Evolutionary conservation across 495 filamentous ascomycete genomes (phyloP).

Genomic region (Lentithecium fluviatile): DNA sequence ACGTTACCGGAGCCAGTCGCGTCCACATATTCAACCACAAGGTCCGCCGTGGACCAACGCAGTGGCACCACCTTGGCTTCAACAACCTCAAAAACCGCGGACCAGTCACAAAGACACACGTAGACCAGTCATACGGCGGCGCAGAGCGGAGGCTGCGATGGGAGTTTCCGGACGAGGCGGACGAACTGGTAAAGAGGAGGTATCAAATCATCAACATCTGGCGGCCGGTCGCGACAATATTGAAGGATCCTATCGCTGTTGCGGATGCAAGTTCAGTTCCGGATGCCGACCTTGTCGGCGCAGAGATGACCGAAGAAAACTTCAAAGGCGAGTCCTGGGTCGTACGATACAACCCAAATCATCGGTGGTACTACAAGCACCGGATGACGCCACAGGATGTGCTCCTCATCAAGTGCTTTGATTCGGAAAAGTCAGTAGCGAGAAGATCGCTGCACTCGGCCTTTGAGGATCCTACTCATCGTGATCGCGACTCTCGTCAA

Average conservation of each 20-base stretch:
- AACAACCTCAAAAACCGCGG: constrained; percentile 49
- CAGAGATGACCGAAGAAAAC: constrained; percentile 71
- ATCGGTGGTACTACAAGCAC: constrained; percentile 59
- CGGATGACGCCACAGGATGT: constrained; percentile 25
- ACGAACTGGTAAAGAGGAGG: constrained; percentile 57
- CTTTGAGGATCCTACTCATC: constrained; percentile 68
- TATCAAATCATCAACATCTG: constrained; percentile 88
- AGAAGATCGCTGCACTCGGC: constrained; percentile 78
- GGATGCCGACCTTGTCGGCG: constrained; percentile 63
- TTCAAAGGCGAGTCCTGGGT: constrained; percentile 72
- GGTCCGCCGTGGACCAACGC: constrained; percentile 61
- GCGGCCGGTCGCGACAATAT: constrained; percentile 64
- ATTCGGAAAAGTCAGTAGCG: constrained; percentile 54
- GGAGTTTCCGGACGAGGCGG: constrained; percentile 61
- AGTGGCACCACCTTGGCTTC: constrained; percentile 25
- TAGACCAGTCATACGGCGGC: constrained; percentile 72
- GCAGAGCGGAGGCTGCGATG: constrained; percentile 61
- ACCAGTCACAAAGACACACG: constrained; percentile 72
- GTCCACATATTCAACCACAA: constrained; percentile 89
- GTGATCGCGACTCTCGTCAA: constrained; percentile 55
- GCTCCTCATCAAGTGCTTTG: constrained; percentile 54
- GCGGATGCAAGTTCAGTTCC: constrained; percentile 60
- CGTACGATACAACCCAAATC: constrained; percentile 57
- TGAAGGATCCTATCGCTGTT: constrained; percentile 62
- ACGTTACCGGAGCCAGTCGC: constrained; percentile 57